Percentiles rank a stretch among this genome's conserved stretches.
These are phyloP conservation scores for Fraxinus greggii DNA, from an alignment of 305 asterid species.

Conservation along the genomic window DNA sequence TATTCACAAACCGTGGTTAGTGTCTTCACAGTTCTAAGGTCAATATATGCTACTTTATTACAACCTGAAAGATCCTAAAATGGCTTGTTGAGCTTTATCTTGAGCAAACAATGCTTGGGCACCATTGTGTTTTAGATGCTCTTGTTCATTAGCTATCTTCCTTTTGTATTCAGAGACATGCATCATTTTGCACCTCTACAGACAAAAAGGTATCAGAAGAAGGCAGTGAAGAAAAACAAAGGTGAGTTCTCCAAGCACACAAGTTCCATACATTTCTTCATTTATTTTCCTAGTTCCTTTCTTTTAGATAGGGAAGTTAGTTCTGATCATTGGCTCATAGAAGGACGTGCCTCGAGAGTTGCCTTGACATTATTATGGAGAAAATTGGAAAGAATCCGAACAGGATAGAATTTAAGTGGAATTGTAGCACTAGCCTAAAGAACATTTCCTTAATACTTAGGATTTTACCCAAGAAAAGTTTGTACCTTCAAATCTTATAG, in stretches of 20 bases:
- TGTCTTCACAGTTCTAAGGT: conserved; percentile 9
- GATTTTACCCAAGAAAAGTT: background rate
- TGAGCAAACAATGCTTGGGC: conserved; percentile 6
- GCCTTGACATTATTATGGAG: background rate
- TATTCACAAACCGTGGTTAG: conserved; percentile 38
- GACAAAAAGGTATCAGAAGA: conserved; percentile 35
- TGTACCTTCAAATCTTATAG: background rate
- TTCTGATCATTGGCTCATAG: conserved; percentile 8
- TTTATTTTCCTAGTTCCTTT: conserved; percentile 2
- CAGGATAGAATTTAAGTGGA: background rate
- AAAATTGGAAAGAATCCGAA: background rate
- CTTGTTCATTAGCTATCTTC: background rate
- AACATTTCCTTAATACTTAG: background rate
- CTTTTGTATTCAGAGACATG: conserved; percentile 46
- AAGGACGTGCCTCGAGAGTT: background rate
- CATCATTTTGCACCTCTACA: conserved; percentile 54
- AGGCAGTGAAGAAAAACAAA: conserved; percentile 50
- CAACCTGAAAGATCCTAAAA: background rate
- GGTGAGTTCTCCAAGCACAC: conserved; percentile 35
- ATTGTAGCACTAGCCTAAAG: background rate
- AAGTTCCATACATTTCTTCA: background rate
- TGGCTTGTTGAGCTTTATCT: conserved; percentile 13
- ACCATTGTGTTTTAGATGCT: background rate
- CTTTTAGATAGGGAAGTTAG: background rate
- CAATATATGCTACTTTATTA: background rate